Conservation (phyloP, 164 flowering plant species). For the Vitis rotundifolia region DNA sequence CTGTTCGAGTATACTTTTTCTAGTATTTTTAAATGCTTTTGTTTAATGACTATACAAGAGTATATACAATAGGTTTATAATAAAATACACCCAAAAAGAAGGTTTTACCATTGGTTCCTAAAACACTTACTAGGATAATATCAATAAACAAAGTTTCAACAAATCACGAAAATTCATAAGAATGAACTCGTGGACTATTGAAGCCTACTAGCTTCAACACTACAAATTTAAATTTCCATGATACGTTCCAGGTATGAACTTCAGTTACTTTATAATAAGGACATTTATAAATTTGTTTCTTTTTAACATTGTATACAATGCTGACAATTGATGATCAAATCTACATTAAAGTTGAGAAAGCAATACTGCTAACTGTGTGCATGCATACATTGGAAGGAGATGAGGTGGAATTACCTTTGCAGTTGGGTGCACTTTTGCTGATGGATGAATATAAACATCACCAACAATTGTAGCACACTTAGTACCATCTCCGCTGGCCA, state of each 20-base stretch:
- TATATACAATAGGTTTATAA: too few relatives aligned
- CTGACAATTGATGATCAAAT: not conserved
- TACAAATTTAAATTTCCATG: not conserved
- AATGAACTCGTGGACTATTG: not conserved
- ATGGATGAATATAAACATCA: constrained; percentile 92
- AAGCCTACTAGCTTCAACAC: not conserved
- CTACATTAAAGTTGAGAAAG: too few relatives aligned
- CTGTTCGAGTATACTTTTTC: too few relatives aligned
- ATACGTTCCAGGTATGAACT: not conserved
- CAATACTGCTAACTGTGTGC: too few relatives aligned
- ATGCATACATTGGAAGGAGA: not conserved
- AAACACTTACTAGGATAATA: too few relatives aligned
- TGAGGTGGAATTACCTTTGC: constrained; percentile 65
- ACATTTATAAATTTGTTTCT: not conserved
- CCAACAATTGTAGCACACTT: constrained; percentile 71
- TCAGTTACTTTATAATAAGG: not conserved
- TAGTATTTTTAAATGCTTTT: too few relatives aligned
- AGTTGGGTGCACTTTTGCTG: constrained; percentile 95
- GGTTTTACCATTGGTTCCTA: too few relatives aligned
- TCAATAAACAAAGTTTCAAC: too few relatives aligned
- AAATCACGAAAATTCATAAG: too few relatives aligned
- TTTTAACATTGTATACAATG: not conserved
- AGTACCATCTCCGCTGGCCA: constrained; percentile 84
- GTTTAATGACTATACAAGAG: too few relatives aligned
- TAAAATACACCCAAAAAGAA: too few relatives aligned